Percentiles rank a stretch among this genome's conserved stretches.
Conservation (phyloP, 1,139 yeast species). For the Geotrichum histeridarum region DNA sequence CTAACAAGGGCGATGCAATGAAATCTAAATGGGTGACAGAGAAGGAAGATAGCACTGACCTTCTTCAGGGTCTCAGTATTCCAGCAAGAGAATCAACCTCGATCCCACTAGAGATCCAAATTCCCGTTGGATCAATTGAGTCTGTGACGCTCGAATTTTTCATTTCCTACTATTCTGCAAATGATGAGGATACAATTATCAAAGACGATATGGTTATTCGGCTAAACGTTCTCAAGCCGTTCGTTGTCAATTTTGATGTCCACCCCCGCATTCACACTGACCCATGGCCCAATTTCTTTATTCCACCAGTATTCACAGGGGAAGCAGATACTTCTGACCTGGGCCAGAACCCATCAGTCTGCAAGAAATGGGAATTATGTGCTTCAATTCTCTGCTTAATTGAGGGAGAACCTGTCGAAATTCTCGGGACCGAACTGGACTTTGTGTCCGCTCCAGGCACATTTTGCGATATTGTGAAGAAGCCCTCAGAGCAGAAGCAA, state of each 20-base stretch:
- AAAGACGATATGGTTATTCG: constrained; percentile 26
- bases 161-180: constrained; percentile 28
- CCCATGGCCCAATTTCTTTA: constrained; percentile 37
- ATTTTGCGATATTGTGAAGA: constrained; percentile 22
- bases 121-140: constrained; percentile 22
- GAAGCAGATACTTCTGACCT: constrained; percentile 14
- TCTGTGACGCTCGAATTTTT: constrained; percentile 28
- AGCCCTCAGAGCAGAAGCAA: constrained; percentile 13
- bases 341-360: constrained; percentile 18
- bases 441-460: constrained; percentile 21
- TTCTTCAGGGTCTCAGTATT: constrained; percentile 7
- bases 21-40: constrained; percentile 18
- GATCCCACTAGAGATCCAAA: constrained; percentile 22
- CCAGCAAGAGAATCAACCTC: constrained; percentile 2
- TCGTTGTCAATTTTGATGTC: constrained; percentile 35
- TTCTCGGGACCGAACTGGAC: constrained; percentile 25
- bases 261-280: constrained; percentile 33
- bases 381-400: constrained; percentile 14
- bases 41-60: not conserved
- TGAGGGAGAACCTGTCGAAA: constrained; percentile 26
- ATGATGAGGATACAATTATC: constrained; percentile 29
- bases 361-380: constrained; percentile 19
- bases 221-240: constrained; percentile 33
- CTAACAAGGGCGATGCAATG: constrained; percentile 18
- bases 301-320: constrained; percentile 23